A percentile compares a stretch with the other conserved stretches of the same genome.
These are phyloP conservation scores for Vitis riparia DNA, from an alignment of 164 flowering plant species.

Conservation along the genomic window DNA sequence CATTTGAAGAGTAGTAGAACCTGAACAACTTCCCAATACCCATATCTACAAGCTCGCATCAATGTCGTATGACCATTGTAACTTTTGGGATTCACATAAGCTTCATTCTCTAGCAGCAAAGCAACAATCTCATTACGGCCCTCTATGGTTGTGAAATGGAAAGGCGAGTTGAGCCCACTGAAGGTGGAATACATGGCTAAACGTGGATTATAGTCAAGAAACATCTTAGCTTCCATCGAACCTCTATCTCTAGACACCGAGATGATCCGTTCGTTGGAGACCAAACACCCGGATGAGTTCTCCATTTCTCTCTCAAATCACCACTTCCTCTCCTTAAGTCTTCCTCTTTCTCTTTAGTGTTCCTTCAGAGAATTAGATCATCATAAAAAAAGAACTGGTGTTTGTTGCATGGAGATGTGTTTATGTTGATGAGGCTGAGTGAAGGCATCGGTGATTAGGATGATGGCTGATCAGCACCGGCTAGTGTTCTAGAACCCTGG, in stretches of 20 bases:
- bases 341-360: neutral
- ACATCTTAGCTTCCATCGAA: constrained; percentile 84
- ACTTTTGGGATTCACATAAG: constrained; percentile 90
- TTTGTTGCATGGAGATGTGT: no score
- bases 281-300: constrained; percentile 94
- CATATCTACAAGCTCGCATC: constrained; percentile 67
- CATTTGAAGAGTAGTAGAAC: constrained; percentile 78
- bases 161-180: constrained; percentile 86
- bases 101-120: constrained; percentile 89
- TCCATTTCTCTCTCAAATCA: constrained; percentile 46
- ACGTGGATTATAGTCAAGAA: constrained; percentile 85
- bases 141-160: constrained; percentile 86
- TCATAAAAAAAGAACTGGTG: neutral
- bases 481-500: no score
- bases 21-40: constrained; percentile 80
- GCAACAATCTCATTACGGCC: constrained; percentile 90
- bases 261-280: constrained; percentile 85
- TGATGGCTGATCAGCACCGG: fast-evolving
- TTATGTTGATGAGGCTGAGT: no score
- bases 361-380: constrained; percentile 27
- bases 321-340: constrained; percentile 10
- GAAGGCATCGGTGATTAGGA: no score
- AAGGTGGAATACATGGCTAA: constrained; percentile 90
- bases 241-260: constrained; percentile 98
- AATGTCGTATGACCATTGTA: constrained; percentile 98